Percentiles rank a stretch among this genome's conserved stretches.
Conservation (phyloP, 108 stramenopile species). For the Heterococcus sp. region DNA sequence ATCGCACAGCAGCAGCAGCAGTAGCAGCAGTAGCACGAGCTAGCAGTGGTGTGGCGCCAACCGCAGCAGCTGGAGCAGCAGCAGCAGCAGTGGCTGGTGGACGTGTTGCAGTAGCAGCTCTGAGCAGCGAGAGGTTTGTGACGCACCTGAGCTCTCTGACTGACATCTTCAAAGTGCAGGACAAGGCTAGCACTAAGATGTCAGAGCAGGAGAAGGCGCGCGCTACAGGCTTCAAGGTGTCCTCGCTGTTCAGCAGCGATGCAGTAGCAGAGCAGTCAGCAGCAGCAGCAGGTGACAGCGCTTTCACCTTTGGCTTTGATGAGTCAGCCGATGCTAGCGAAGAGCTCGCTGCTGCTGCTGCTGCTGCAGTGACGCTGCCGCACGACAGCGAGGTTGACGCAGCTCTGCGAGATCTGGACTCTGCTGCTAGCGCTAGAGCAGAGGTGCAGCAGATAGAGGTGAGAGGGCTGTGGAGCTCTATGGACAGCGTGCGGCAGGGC, state of each 20-base stretch:
- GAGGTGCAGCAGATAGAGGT: neutral
- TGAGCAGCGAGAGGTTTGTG: conserved; percentile 29
- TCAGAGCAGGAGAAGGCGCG: conserved; percentile 3
- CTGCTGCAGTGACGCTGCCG: too few species aligned
- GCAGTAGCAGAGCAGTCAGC: too few species aligned
- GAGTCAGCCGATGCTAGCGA: too few species aligned
- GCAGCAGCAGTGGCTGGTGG: too few species aligned
- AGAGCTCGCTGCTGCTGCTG: neutral
- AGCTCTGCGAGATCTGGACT: neutral
- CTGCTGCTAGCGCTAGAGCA: too few species aligned
- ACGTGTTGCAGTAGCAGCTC: too few species aligned
- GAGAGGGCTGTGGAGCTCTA: conserved; percentile 10
- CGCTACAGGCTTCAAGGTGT: conserved; percentile 17
- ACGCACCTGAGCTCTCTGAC: conserved; percentile 22
- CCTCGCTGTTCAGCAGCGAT: conserved; percentile 22
- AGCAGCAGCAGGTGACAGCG: too few species aligned
- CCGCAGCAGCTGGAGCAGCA: too few species aligned
- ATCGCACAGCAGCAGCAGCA: too few species aligned
- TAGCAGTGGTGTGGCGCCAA: too few species aligned
- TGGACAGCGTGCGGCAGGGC: conserved; percentile 1
- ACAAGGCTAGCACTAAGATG: conserved; percentile 29
- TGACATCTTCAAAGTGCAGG: conserved; percentile 31
- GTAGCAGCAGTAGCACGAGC: too few species aligned
- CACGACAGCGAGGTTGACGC: neutral
- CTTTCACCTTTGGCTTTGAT: too few species aligned